Evolutionary conservation across 257 asterid genomes (phyloP), one percentile per base, ranked within the genome.

Genomic region (Dorcoceras hygrometricum): DNA sequence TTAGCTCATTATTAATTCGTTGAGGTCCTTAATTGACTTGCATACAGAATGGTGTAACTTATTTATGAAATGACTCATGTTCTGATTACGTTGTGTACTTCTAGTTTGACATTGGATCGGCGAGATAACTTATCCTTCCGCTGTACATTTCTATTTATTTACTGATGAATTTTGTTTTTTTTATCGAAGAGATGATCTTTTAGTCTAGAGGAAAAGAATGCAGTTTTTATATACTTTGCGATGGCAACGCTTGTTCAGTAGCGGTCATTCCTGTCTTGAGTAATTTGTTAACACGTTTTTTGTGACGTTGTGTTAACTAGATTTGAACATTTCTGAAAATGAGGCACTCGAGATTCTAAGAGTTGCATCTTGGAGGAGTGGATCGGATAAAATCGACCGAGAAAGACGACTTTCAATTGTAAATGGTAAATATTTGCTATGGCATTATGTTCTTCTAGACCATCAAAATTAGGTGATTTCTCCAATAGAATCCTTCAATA

Each of bases 261-360:
- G 50, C 12, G 14, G 50, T 39, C 50, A 12, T 39, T 39, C 5
- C n/a, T 39, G 34, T 7, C 34, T 12, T 12, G 50, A 39, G 50
- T 2, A 39, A 39, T 39, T 0, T 39, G 12, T 39, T 39, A 12
- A 39, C n/a, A 11, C 4, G 4, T 8, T 39, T 12, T 39, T 18
- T 39, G 50, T 39, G 14, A 39, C 12, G 34, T 29, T 29, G 50
- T 11, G 5, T 11, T 39, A 3, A 39, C 50, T 70, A 91, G 97
- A 83, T 72, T 80, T 91, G 86, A 81, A 77, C 56, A 80, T 91
- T 73, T 71, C 93, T 48, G 97, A 86, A 75, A 74, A 67, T 32
- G 95, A 88, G 78, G 92, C 88, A 23, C 75, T 32, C 69, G 83
- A 66, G 71, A 85, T 88, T 76, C 68, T 88, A 71, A 86, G 75